Evolutionary conservation across 2,329 filamentous ascomycete genomes (phyloP), one percentile per base, ranked within the genome.

Genomic region (Macrophomina tecta): DNA sequence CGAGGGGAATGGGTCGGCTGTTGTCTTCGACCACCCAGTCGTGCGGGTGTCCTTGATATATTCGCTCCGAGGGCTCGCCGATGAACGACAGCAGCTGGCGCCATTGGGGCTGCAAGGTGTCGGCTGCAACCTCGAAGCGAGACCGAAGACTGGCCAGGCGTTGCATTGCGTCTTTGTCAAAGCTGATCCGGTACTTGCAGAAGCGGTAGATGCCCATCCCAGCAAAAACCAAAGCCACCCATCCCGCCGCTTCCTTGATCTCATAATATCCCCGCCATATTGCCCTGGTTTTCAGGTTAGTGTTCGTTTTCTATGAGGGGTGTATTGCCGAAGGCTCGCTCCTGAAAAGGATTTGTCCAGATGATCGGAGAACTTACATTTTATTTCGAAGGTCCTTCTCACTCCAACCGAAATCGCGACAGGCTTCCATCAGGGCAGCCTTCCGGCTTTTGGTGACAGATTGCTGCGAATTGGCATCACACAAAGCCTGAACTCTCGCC

Each of bases 221-320:
- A 4, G 85, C 82, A 69, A 88, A 87, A 1, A 87, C 82, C 3
- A 88, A 78, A 11, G 83, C 80, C 2, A 81, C 82, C 85, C 85
- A 87, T 3, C 85, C 86, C 3, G 83, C 85, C 18, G 82, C 80
- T 61, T 86, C 82, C 73, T 86, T 84, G 70, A 88, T 86, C 72
- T 87, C 84, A 69, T 85, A 82, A 72, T 87, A 88, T 11, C 86
- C 85, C 63, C 84, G 81, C 86, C 86, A 87, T 66, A 87, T 81
- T 1, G 79, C 81, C 58, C 58, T 62, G n/a, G 11, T 38, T 38
- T 38, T 38, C 36, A 38, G 36, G 11, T 38, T 4, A 38, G 36
- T 38, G 36, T 38, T 23, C 23, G 23, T 23, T 3, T 23, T 23
- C 23, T 23, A 1, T 23, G 2, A 23, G 23, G 23, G 23, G 23